phyloP scores from a whole-genome alignment of 352 stramenopile genomes.

The Globisporangium mamillatum region DNA sequence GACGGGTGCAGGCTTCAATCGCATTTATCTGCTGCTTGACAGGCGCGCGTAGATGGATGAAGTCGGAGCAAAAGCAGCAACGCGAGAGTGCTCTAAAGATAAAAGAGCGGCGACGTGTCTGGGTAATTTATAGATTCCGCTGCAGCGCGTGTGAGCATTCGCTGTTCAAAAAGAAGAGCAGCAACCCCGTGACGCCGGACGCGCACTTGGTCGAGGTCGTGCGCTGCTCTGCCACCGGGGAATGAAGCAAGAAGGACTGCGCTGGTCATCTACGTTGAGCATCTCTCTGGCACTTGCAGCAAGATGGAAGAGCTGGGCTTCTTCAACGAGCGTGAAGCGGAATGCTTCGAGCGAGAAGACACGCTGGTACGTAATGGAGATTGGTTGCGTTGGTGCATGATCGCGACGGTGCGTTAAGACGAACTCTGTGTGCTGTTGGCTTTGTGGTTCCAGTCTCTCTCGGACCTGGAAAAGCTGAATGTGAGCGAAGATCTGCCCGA shows the following conservation, averaged over 20 bases:
- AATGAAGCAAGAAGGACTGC: constrained; percentile 33
- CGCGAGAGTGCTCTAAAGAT: constrained; percentile 1
- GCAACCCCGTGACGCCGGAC: constrained; percentile 1
- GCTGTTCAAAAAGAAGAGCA: constrained; percentile 10
- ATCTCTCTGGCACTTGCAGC: constrained; percentile 6
- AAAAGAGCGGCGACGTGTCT: background rate
- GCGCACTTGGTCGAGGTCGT: constrained; percentile 8
- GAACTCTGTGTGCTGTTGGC: background rate
- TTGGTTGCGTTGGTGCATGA: background rate
- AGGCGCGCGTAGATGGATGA: background rate
- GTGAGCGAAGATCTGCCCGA: constrained; percentile 81
- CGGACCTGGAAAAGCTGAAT: constrained; percentile 84
- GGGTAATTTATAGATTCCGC: constrained; percentile 5
- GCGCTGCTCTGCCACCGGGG: constrained; percentile 18
- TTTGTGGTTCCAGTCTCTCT: constrained; percentile 49
- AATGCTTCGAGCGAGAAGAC: constrained; percentile 84
- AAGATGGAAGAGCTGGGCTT: constrained; percentile 80
- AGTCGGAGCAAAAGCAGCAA: background rate
- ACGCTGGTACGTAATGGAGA: constrained; percentile 42
- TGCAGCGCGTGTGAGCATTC: constrained; percentile 16
- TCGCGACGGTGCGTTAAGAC: background rate
- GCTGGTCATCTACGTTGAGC: constrained; percentile 19
- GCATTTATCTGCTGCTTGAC: background rate
- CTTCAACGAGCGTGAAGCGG: constrained; percentile 80
- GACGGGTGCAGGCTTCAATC: background rate